Base-by-base conservation (phyloP, 1,284 basidiomycete genomes). In the Ustilago bromivora region DNA sequence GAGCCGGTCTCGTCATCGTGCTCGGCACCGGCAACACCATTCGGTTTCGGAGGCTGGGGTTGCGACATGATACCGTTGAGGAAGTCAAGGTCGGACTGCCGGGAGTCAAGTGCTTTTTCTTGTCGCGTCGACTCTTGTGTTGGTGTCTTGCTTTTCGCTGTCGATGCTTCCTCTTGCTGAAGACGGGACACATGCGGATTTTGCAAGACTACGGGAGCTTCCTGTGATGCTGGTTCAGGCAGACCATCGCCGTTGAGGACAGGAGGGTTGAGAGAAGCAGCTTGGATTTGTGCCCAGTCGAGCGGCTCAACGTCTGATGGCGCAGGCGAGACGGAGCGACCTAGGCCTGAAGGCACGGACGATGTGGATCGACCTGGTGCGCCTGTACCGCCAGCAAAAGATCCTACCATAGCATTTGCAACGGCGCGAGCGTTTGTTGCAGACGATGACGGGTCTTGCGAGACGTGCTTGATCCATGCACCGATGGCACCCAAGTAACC, bases 401-500 rank as follows among this genome's bases (percentile, higher is more conserved):
- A 58, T 4, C 61, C 58, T 1, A 58, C 62, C 71, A 73, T 64
- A 11, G 74, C 74, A 8, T 63, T 56, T n/a, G 74, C 74, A 15
- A 53, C 41, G 2, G 66, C 56, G 10, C 65, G 69, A 4, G 62
- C 32, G 31, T 66, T 72, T 28, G 41, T 9, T 12, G 54, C 46
- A n/a, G 53, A 54, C 32, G 69, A 57, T 4, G 61, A 17, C 5
- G 73, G 66, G 28, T 81, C 79, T 6, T 63, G 66, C 31, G 70
- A 78, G 6, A 85, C 78, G 19, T 84, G 82, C 59, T 78, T 78
- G 61, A 86, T 81, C 84, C 84, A 86, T 9, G 83, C 83, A n/a
- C 86, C 85, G 31, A 87, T 82, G 3, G 84, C 95, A 87, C 88
- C 97, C 90, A 99, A 88, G 89, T 98, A 99, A 4, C 97, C 97